phyloP scores from a whole-genome alignment of 1,139 yeast species.

The Taphrina pruni region DNA sequence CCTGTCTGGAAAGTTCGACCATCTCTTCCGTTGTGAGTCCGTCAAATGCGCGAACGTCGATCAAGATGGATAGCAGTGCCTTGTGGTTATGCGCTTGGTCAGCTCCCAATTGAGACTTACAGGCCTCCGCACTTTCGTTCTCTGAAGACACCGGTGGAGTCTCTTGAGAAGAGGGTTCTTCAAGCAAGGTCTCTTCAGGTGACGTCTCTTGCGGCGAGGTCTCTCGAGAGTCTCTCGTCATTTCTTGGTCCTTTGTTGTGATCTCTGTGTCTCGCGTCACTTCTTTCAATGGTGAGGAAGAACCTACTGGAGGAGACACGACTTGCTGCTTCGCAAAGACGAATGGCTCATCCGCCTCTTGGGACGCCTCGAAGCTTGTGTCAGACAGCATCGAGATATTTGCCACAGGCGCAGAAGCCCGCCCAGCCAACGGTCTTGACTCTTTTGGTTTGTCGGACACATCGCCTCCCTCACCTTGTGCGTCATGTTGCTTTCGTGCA shows the following conservation, averaged over 20 bases:
- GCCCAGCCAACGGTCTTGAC: not conserved
- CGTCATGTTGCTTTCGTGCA: too few species aligned
- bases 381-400: not conserved
- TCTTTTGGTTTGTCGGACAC: too few species aligned
- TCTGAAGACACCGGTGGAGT: not conserved
- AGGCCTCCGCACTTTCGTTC: too few species aligned
- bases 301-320: not conserved
- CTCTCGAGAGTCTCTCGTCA: not conserved
- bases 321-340: conserved; percentile 9
- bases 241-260: not conserved
- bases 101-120: not conserved
- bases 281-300: not conserved
- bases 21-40: conserved; percentile 6
- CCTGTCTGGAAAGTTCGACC: conserved; percentile 1
- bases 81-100: not conserved
- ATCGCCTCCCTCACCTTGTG: too few species aligned
- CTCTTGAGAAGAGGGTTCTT: not conserved
- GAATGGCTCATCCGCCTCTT: conserved; percentile 5
- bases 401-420: not conserved
- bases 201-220: not conserved
- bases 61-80: not conserved
- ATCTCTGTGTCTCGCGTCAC: not conserved
- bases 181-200: not conserved
- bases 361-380: not conserved
- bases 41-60: conserved; percentile 1